Percentiles rank a stretch among this genome's conserved stretches.
Conservation (phyloP, 441 rosid genomes). For the Populus hybrid region DNA sequence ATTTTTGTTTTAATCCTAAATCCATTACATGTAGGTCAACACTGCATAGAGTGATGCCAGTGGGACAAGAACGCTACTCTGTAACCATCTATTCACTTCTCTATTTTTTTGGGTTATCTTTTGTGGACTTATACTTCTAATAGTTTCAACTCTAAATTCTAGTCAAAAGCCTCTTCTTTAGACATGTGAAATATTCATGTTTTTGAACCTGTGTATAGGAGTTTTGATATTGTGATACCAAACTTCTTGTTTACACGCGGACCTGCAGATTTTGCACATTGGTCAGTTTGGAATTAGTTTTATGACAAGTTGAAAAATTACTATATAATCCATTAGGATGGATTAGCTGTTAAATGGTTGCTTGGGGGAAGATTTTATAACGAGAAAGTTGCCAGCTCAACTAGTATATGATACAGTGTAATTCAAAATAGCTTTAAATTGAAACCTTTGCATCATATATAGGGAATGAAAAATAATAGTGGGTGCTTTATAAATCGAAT, state of each 20-base stretch:
- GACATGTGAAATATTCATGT: neutral
- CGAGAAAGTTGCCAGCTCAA: no score
- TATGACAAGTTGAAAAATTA: neutral
- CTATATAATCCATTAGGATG: neutral
- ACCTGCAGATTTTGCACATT: neutral
- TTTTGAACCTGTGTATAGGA: neutral
- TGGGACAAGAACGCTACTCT: conserved; percentile 80
- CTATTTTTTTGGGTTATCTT: neutral
- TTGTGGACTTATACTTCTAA: neutral
- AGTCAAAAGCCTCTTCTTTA: neutral
- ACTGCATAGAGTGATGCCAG: conserved; percentile 77
- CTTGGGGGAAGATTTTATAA: neutral
- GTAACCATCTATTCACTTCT: conserved; percentile 32
- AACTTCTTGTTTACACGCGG: neutral
- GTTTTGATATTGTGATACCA: neutral
- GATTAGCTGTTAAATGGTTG: neutral
- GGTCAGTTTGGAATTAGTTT: neutral
- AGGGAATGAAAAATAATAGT: no score
- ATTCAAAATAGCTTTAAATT: no score
- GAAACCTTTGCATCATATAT: no score
- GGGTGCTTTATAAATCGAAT: neutral
- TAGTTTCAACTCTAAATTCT: conserved; percentile 4
- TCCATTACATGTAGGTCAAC: conserved; percentile 55
- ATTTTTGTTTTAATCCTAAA: neutral
- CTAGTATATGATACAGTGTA: no score